phyloP scores from a whole-genome alignment of 169 alveolate species.

The Perkinsus marinus region DNA sequence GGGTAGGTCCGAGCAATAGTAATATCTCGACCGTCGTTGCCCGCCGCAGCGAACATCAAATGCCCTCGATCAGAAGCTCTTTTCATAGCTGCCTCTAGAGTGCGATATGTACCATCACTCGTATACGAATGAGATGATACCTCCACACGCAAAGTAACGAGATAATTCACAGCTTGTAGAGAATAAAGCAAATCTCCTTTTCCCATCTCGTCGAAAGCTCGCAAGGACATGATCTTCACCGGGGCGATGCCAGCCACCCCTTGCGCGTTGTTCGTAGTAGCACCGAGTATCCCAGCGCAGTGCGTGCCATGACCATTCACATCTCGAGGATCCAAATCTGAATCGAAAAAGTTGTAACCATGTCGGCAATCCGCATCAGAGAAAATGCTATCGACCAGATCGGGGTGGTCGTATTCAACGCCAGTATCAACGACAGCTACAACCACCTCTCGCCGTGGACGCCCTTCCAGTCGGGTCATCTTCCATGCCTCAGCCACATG shows the following conservation, averaged over 20 bases:
- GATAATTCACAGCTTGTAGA: constrained; percentile 24
- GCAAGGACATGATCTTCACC: constrained; percentile 27
- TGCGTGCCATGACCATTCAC: constrained; percentile 35
- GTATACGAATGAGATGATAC: constrained; percentile 24
- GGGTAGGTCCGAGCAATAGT: constrained; percentile 23
- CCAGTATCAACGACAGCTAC: constrained; percentile 37
- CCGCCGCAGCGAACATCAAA: constrained; percentile 26
- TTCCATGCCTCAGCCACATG: neutral
- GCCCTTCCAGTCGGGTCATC: neutral
- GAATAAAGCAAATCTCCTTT: constrained; percentile 20
- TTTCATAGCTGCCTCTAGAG: constrained; percentile 12
- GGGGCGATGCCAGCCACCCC: constrained; percentile 21
- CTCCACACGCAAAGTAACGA: constrained; percentile 21
- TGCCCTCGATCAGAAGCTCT: constrained; percentile 22
- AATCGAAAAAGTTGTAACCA: constrained; percentile 23
- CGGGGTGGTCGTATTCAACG: constrained; percentile 28
- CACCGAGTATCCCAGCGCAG: constrained; percentile 33
- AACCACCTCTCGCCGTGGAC: constrained; percentile 9
- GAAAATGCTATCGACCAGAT: constrained; percentile 23
- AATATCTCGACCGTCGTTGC: constrained; percentile 18
- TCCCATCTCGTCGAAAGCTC: constrained; percentile 20
- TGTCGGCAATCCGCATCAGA: constrained; percentile 12
- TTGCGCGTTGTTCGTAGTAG: constrained; percentile 17
- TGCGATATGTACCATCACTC: constrained; percentile 17
- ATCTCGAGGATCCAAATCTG: constrained; percentile 23